Conservation (phyloP, 1,139 yeast genomes). For the Sugiyamaella xylanicola region DNA sequence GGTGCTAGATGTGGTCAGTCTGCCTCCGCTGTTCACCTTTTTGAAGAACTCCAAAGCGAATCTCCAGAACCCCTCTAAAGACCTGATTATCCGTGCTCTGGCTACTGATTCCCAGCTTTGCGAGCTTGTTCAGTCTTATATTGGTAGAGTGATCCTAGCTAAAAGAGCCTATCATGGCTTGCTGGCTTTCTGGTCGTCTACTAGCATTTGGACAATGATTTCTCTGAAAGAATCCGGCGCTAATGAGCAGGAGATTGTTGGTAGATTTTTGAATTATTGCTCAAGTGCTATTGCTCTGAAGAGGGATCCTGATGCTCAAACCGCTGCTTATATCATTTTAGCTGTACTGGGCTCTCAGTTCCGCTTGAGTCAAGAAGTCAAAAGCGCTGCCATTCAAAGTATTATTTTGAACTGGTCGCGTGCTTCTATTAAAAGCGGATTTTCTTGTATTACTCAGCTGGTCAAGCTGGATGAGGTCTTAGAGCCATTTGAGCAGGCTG, state of each 20-base stretch:
- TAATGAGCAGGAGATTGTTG: slow-evolving; percentile 43
- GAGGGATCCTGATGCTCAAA: slow-evolving; percentile 62
- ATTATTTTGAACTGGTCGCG: slow-evolving; percentile 53
- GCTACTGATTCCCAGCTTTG: slow-evolving; percentile 65
- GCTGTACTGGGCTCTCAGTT: slow-evolving; percentile 76
- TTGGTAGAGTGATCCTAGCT: slow-evolving; percentile 52
- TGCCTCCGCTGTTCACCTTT: slow-evolving; percentile 79
- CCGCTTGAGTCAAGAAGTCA: slow-evolving; percentile 63
- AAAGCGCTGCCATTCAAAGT: slow-evolving; percentile 70
- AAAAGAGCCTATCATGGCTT: slow-evolving; percentile 58
- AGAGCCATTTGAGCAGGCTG: slow-evolving; percentile 29
- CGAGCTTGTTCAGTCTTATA: slow-evolving; percentile 62
- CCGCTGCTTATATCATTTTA: slow-evolving; percentile 79
- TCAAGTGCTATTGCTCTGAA: slow-evolving; percentile 39
- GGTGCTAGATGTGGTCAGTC: slow-evolving; percentile 68
- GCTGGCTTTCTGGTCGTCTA: slow-evolving; percentile 75
- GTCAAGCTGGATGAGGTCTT: slow-evolving; percentile 29
- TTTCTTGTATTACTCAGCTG: slow-evolving; percentile 46
- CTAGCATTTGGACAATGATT: slow-evolving; percentile 67
- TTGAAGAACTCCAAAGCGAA: slow-evolving; percentile 67
- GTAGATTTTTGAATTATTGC: slow-evolving; percentile 51
- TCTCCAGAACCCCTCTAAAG: slow-evolving; percentile 64
- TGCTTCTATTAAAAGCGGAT: slow-evolving; percentile 41
- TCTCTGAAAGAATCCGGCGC: slow-evolving; percentile 46
- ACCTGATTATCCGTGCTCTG: slow-evolving; percentile 72